phyloP scores from a whole-genome alignment of 1,284 basidiomycete species.

The Apiotrichum brassicae region DNA sequence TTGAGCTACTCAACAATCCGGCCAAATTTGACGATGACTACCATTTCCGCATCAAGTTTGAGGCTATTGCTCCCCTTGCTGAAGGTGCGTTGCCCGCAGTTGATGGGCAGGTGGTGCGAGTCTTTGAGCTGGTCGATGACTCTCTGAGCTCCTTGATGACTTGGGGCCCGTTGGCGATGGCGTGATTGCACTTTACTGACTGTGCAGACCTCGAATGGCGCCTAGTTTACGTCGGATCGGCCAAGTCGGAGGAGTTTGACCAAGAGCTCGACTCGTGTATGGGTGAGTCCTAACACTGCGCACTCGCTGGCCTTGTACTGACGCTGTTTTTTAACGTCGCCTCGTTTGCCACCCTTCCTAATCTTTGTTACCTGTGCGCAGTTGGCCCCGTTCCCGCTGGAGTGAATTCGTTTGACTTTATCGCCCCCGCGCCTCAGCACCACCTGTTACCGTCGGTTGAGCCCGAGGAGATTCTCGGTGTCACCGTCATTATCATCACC shows the following conservation, averaged over 20 bases:
- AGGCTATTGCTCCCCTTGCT: slow-evolving; percentile 86
- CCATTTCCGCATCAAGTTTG: slow-evolving; percentile 93
- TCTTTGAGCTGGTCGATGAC: background rate
- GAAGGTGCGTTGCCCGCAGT: slow-evolving; percentile 60
- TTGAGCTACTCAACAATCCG: slow-evolving; percentile 83
- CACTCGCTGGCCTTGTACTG: background rate
- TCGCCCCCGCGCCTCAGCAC: slow-evolving; percentile 57
- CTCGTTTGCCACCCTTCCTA: background rate
- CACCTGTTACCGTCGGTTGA: slow-evolving; percentile 65
- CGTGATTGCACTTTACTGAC: no score
- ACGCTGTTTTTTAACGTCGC: background rate
- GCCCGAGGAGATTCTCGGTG: slow-evolving; percentile 58
- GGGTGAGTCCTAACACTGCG: slow-evolving; percentile 44
- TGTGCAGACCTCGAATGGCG: slow-evolving; percentile 88
- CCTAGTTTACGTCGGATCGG: slow-evolving; percentile 93
- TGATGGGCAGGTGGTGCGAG: background rate
- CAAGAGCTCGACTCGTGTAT: slow-evolving; percentile 94
- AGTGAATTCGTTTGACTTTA: slow-evolving; percentile 96
- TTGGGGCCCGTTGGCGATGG: background rate
- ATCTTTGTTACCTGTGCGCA: slow-evolving; percentile 17
- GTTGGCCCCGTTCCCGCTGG: slow-evolving; percentile 91
- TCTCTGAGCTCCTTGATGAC: no score
- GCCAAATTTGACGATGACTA: slow-evolving; percentile 86
- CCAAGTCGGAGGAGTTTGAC: slow-evolving; percentile 83
- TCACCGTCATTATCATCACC: slow-evolving; percentile 93